phyloP scores from a whole-genome alignment of 345 rosid genomes.

The Linum trigynum region DNA sequence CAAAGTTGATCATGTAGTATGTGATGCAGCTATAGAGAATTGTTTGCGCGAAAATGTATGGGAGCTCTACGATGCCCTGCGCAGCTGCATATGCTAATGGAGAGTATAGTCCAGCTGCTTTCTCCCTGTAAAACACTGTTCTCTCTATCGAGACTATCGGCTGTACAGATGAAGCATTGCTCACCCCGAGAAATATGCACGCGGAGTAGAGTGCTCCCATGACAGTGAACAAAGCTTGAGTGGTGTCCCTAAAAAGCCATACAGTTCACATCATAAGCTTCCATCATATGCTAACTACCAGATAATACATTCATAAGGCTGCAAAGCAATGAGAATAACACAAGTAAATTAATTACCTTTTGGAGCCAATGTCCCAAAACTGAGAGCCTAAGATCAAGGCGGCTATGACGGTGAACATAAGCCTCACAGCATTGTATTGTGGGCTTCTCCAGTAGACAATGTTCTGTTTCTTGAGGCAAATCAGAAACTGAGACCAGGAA shows the following conservation, averaged over 20 bases:
- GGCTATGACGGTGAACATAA: slow-evolving; percentile 14
- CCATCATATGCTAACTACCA: slow-evolving; percentile 10
- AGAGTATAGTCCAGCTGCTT: background rate
- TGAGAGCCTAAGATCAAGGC: slow-evolving; percentile 22
- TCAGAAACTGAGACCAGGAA: slow-evolving; percentile 27
- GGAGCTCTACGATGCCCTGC: slow-evolving; percentile 22
- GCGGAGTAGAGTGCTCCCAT: background rate
- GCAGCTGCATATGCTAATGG: background rate
- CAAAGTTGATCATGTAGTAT: slow-evolving; percentile 11
- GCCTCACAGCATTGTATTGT: slow-evolving; percentile 29
- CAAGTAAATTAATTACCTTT: background rate
- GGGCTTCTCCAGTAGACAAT: slow-evolving; percentile 54
- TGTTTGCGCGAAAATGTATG: slow-evolving; percentile 14
- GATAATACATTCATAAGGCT: slow-evolving; percentile 1
- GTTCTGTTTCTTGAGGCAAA: slow-evolving; percentile 51
- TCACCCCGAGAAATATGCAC: background rate
- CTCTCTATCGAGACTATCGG: slow-evolving; percentile 16
- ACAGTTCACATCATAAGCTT: background rate
- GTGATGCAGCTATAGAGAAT: slow-evolving; percentile 7
- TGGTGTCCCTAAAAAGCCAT: background rate
- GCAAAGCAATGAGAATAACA: slow-evolving; percentile 8
- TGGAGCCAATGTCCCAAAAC: slow-evolving; percentile 13
- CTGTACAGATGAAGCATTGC: background rate
- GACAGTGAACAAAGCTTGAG: background rate
- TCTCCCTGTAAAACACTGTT: slow-evolving; percentile 21